Base-by-base conservation (phyloP, 495 filamentous ascomycete genomes). In the Penicillium tannophilum region DNA sequence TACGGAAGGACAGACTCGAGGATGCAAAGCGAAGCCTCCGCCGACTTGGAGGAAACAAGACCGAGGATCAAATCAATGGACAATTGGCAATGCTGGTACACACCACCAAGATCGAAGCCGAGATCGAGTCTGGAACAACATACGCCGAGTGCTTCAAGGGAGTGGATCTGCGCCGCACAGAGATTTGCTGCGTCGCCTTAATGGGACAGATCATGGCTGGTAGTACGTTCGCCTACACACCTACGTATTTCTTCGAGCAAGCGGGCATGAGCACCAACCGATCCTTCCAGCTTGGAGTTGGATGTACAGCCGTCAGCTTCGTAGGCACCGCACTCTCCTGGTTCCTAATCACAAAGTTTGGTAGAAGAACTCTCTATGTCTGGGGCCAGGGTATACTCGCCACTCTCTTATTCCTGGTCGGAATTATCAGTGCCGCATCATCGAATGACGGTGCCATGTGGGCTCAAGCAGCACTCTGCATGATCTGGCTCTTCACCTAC, bases 101-200 rank as follows among this genome's bases (percentile, higher is more conserved):
- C 55, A 89, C 87, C 0, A 80, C 84, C 57, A 78, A 83, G 19
- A 72, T 88, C 9, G 87, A 90, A 65, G 68, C 75, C 33, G 74
- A 84, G 55, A 74, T 86, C 42, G 79, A 83, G 59, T 74, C 78
- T 19, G 86, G 85, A 6, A 82, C 77, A 24, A 80, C 72, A 35
- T 90, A 87, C 63, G 62, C 71, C 53, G 89, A 91, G 61, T 88
- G 88, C 72, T 91, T 91, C 76, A 85, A 82, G 67, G 88, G 88
- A 0, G 79, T 82, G 8, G 84, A 92, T 56, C 73, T 82, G 35
- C 82, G 87, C 31, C 85, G 90, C 20, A 93, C 90, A 2, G 86
- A 89, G 73, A 88, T 90, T 59, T 82, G 84, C 53, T 86, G 83
- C 63, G 77, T 86, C 72, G 74, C 82, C 31, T 92, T 89, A 81